Evolutionary conservation across 1,139 yeast species (phyloP).

Genomic region (Pichia sp.): DNA sequence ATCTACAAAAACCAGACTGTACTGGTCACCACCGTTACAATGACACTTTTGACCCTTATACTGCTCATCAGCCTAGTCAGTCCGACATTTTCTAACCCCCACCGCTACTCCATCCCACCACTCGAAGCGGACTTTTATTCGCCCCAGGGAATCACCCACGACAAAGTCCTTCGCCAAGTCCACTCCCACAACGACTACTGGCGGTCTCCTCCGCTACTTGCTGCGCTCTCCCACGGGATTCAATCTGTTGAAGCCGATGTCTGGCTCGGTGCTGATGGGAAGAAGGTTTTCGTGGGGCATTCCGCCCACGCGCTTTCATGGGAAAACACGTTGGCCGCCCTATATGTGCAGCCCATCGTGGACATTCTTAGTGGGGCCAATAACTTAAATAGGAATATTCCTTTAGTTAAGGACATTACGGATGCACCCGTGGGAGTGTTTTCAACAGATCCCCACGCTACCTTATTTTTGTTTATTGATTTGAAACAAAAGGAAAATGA

Average conservation of each 20-base stretch:
- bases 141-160: slow-evolving; percentile 18
- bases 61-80: neutral
- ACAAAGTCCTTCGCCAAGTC: slow-evolving; percentile 28
- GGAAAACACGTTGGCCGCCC: slow-evolving; percentile 38
- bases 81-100: neutral
- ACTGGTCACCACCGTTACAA: neutral
- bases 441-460: slow-evolving; percentile 35
- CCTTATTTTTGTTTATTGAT: slow-evolving; percentile 42
- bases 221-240: slow-evolving; percentile 55
- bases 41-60: neutral
- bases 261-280: slow-evolving; percentile 37
- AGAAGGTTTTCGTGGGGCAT: slow-evolving; percentile 61
- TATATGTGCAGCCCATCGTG: slow-evolving; percentile 52
- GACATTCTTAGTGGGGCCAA: slow-evolving; percentile 37
- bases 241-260: slow-evolving; percentile 67
- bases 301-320: slow-evolving; percentile 41
- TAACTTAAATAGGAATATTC: slow-evolving; percentile 5
- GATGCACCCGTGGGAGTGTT: slow-evolving; percentile 35
- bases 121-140: slow-evolving; percentile 7
- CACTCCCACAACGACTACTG: slow-evolving; percentile 79
- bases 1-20: neutral
- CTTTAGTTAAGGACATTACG: neutral
- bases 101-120: neutral
- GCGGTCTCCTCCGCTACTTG: slow-evolving; percentile 55
- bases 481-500: slow-evolving; percentile 37